Evolutionary conservation across 306 rosid genomes (phyloP).

Genomic region (Trifolium subterraneum): DNA sequence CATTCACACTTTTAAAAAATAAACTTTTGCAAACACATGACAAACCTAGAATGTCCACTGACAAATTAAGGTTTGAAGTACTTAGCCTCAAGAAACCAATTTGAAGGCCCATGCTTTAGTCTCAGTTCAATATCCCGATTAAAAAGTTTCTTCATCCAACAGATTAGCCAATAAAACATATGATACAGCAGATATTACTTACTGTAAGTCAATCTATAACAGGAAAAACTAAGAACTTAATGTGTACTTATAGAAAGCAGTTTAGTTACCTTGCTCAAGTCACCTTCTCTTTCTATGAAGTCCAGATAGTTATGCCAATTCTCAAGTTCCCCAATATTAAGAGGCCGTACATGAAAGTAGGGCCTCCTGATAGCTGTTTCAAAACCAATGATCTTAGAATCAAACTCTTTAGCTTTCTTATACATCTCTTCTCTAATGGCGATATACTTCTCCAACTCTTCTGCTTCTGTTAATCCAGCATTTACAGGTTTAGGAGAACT

Average conservation of each 20-base stretch:
- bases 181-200: constrained; percentile 76
- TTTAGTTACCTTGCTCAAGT: constrained; percentile 87
- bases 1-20: constrained; percentile 90
- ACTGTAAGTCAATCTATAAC: constrained; percentile 74
- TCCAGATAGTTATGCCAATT: constrained; percentile 97
- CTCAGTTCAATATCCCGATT: constrained; percentile 99
- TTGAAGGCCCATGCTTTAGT: constrained; percentile 99
- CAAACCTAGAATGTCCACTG: constrained; percentile 90
- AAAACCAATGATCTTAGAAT: constrained; percentile 98
- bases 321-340: constrained; percentile 92
- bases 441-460: constrained; percentile 98
- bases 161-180: constrained; percentile 91
- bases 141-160: constrained; percentile 97
- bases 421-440: constrained; percentile 95
- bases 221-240: constrained; percentile 53
- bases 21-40: constrained; percentile 75
- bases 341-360: constrained; percentile 95
- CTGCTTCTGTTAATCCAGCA: constrained; percentile 96
- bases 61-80: constrained; percentile 96
- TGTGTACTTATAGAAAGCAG: constrained; percentile 47
- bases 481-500: constrained; percentile 75
- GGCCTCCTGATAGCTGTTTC: constrained; percentile 99
- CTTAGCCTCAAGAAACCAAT: constrained; percentile 99
- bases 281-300: constrained; percentile 92
- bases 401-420: constrained; percentile 98